Percentiles rank a stretch among this genome's conserved stretches.
Conservation (phyloP, 768 basidiomycete genomes). For the Pholiota conissans region DNA sequence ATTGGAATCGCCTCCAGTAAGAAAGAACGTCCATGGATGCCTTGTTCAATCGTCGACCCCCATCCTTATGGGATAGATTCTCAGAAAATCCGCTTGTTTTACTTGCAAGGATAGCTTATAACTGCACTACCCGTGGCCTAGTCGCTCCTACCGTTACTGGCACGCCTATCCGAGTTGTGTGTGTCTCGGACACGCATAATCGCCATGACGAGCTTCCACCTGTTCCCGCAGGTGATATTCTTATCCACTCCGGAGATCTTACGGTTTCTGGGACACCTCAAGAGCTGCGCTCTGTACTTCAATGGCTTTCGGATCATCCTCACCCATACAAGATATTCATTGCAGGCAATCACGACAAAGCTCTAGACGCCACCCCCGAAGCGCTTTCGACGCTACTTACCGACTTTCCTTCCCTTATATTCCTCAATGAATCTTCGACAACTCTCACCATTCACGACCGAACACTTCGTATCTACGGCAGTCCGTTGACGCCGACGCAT, state of each 20-base stretch:
- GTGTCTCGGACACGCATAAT: conserved; percentile 42
- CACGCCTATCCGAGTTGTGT: conserved; percentile 28
- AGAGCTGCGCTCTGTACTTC: conserved; percentile 29
- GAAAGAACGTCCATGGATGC: background rate
- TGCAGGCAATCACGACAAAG: conserved; percentile 42
- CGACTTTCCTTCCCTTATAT: conserved; percentile 30
- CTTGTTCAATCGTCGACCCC: background rate
- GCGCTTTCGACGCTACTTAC: conserved; percentile 20
- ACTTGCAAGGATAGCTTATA: background rate
- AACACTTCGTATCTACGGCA: conserved; percentile 34
- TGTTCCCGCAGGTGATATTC: conserved; percentile 38
- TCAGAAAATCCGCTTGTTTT: background rate
- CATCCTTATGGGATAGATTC: background rate
- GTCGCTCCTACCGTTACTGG: background rate
- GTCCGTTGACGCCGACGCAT: conserved; percentile 37
- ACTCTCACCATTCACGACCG: conserved; percentile 29
- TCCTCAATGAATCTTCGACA: conserved; percentile 35
- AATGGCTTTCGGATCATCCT: conserved; percentile 29
- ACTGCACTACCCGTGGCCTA: background rate
- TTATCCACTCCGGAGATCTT: conserved; percentile 42
- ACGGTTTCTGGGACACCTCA: conserved; percentile 33
- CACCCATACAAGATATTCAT: conserved; percentile 41
- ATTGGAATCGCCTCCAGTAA: no score
- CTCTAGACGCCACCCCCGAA: background rate
- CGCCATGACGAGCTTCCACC: conserved; percentile 22